Percentiles rank a stretch among this genome's conserved stretches.
phyloP scores from a whole-genome alignment of 306 rosid genomes.

The Dalbergia cultrata region DNA sequence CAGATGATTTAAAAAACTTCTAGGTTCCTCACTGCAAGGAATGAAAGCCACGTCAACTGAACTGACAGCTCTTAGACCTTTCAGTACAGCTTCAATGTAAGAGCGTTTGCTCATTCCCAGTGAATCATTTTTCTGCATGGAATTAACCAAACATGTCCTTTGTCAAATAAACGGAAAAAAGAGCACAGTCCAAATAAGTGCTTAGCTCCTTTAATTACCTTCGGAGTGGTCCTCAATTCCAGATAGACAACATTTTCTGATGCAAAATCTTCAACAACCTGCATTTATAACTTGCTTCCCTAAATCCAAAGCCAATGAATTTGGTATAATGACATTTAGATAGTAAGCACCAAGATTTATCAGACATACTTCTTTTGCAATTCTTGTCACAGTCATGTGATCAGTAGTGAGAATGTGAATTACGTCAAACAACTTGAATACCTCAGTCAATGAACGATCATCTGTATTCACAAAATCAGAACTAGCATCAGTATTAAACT shows the following conservation, averaged over 20 bases:
- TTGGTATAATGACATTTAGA: conserved; percentile 1
- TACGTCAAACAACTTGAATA: conserved; percentile 87
- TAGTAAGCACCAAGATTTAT: conserved; percentile 34
- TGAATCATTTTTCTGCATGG: conserved; percentile 69
- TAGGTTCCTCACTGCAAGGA: conserved; percentile 54
- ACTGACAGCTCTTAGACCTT: conserved; percentile 70
- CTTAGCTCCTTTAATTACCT: conserved; percentile 58
- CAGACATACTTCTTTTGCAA: conserved; percentile 85
- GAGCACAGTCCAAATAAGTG: conserved; percentile 21
- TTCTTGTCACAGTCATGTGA: conserved; percentile 74
- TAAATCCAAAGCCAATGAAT: conserved; percentile 34
- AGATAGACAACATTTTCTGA: conserved; percentile 89
- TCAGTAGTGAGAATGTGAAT: conserved; percentile 88
- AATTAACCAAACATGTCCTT: conserved; percentile 42
- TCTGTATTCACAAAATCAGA: conserved; percentile 57
- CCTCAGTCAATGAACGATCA: conserved; percentile 82
- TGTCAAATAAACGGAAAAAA: conserved; percentile 25
- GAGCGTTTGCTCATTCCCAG: conserved; percentile 87
- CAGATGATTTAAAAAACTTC: conserved; percentile 26
- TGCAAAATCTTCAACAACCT: conserved; percentile 97
- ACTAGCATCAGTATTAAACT: conserved; percentile 4
- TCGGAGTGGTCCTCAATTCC: conserved; percentile 94
- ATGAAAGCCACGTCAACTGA: conserved; percentile 72
- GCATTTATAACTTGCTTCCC: conserved; percentile 23
- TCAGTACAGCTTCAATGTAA: conserved; percentile 84